Conservation (phyloP, 225 moss, liverwort and hornwort species). For the Physcomitrellopsis africana region DNA sequence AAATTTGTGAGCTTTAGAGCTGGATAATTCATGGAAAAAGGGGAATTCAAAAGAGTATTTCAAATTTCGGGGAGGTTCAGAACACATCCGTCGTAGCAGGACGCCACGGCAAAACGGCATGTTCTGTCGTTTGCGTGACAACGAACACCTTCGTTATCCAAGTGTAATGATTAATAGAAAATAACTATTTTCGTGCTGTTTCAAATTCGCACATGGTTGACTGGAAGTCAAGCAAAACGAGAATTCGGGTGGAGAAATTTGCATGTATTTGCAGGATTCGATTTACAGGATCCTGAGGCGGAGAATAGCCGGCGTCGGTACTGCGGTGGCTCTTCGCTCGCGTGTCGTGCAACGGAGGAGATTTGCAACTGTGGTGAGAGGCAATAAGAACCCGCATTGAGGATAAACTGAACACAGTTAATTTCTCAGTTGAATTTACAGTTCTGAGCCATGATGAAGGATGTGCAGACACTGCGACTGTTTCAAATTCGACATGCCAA, state of each 20-base stretch:
- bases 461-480: conserved; percentile 1
- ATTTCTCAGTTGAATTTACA: not conserved
- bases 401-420: too few species aligned
- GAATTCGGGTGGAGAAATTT: not conserved
- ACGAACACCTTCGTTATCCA: conserved; percentile 16
- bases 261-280: conserved; percentile 9
- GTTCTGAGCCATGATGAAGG: conserved; percentile 4
- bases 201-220: conserved; percentile 30
- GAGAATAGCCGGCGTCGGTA: not conserved
- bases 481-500: conserved; percentile 24
- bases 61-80: conserved; percentile 17
- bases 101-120: not conserved
- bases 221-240: conserved; percentile 24
- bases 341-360: too few species aligned
- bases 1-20: conserved; percentile 39
- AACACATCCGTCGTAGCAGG: conserved; percentile 18
- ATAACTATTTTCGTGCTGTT: not conserved
- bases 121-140: conserved; percentile 10
- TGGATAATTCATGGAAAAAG: conserved; percentile 28
- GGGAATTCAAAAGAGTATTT: conserved; percentile 1
- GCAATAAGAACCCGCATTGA: too few species aligned
- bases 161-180: not conserved
- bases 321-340: too few species aligned
- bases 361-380: too few species aligned
- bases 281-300: conserved; percentile 22